Conservation (phyloP, 495 filamentous ascomycete species). For the Tuber magnatum region DNA sequence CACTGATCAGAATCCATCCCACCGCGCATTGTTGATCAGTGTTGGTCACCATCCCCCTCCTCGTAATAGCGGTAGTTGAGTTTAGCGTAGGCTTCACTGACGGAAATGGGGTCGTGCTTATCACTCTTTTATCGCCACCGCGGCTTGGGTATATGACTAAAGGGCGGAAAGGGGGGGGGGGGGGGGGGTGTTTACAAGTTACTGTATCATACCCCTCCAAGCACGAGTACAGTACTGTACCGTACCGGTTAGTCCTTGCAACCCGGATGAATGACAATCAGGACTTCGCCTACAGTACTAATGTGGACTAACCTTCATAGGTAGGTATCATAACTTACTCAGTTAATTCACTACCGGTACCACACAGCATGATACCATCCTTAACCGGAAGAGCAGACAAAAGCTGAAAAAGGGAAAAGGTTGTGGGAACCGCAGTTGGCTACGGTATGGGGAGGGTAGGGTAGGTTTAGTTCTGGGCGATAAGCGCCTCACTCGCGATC, state of each 20-base stretch:
- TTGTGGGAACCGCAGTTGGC: not conserved
- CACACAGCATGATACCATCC: not conserved
- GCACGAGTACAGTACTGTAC: no score
- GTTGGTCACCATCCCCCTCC: not conserved
- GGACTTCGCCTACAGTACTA: not conserved
- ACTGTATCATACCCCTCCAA: no score
- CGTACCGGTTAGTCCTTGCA: no score
- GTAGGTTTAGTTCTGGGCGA: not conserved
- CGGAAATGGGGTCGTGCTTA: no score
- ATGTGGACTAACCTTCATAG: not conserved
- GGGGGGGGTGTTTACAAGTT: no score
- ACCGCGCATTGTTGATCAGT: not conserved
- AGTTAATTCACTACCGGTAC: not conserved
- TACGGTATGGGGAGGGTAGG: not conserved
- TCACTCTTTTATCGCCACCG: not conserved
- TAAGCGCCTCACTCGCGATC: not conserved
- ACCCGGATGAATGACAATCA: no score
- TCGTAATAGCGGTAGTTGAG: not conserved
- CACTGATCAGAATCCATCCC: not conserved
- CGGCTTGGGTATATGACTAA: not conserved
- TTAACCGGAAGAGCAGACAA: not conserved
- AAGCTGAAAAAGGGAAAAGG: not conserved
- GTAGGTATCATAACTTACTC: slow-evolving; percentile 2
- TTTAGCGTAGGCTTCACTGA: not conserved
- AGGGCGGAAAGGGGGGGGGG: no score